Evolutionary conservation across 306 rosid species (phyloP), one percentile per base, ranked within the genome.

Genomic region (Medicago ruthenica): DNA sequence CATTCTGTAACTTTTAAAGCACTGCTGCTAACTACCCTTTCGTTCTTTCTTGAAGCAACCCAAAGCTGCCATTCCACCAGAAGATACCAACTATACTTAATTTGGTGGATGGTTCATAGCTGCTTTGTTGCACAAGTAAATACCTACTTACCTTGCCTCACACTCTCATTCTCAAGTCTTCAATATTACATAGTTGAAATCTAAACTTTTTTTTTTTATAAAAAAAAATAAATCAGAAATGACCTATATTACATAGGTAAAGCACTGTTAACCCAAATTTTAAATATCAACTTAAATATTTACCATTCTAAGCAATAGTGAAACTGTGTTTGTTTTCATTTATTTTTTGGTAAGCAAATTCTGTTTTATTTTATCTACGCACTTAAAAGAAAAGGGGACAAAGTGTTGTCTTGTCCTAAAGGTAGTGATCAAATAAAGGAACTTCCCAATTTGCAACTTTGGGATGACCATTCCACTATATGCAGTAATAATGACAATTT

Each of bases 11-110:
- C 85, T 85, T 87, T 76, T 76, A 76, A 80, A 66, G 17, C 37
- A 53, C 62, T 71, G 70, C 15, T 37, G 31, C 48, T 9, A 39
- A 39, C 67, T 39, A 58, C 27, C 66, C 73, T 67, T 79, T 73
- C 41, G 9, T 74, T 42, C 41, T 75, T 79, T 67, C 83, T 85
- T 88, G 79, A 86, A 88, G 91, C 91, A 90, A 90, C 80, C 81
- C 90, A 88, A 88, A 83, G 91, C 91, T 90, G 92, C 88, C 79
- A 80, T 53, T 79, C 71, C 79, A 85, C 85, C 42, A 79, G 83
- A 71, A 67, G 14, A 75, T 69, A 83, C 79, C 88, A 76, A 59
- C 79, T 42, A 20, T 61, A 39, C 79, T 18, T 66, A 39, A 82
- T 78, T 87, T 75, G 92, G 87, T 88, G 83, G 54, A 73, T 70